Base-by-base conservation (phyloP, 2,329 filamentous ascomycete species). In the Aspergillus sp. region DNA sequence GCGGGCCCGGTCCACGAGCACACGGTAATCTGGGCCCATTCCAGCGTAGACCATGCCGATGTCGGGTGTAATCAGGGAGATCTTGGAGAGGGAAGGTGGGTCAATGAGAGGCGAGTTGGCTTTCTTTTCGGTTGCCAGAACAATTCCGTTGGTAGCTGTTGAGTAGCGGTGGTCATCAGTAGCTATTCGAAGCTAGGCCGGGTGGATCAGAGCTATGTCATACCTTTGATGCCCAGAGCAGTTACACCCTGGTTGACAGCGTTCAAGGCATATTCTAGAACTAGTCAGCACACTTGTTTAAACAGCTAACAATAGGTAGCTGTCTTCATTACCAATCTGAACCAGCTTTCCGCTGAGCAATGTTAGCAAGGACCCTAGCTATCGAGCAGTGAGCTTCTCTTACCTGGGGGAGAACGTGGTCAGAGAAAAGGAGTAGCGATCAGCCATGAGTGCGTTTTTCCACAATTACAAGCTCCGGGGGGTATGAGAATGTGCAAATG, bases 11-110 rank as follows among this genome's bases (percentile, higher is more conserved):
- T 99, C 95, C 70, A 98, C 95, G 57, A 99, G 86, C 60, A 99
- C 92, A 78, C 95, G 89, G 83, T 98, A 99, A 80, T 99, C 95
- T 62, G 95, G 95, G 30, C 95, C 94, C 95, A 99, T 99, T 76
- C 95, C 95, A 55, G 92, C 93, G 83, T 99, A 99, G 72, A 99
- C 95, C 91, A 98, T 97, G 78, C 95, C 95, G 79, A 99, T 98
- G 85, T 99, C 95, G 73, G 95, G 95, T 51, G 95, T 99, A 82
- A 99, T 93, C 77, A 96, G 88, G 77, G 92, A 96, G 82, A 99
- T 91, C 85, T 99, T 99, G 72, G 93, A 95, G 67, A 96, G 88
- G 42, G 95, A 98, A 71, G 90, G 87, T 71, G 95, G 89, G 77
- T 99, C 95, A 83, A 96, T 94, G 73, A 99, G 90, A 56, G 95